Base-by-base conservation (phyloP, 805 yeast genomes). In the Huiozyma sinensis region DNA sequence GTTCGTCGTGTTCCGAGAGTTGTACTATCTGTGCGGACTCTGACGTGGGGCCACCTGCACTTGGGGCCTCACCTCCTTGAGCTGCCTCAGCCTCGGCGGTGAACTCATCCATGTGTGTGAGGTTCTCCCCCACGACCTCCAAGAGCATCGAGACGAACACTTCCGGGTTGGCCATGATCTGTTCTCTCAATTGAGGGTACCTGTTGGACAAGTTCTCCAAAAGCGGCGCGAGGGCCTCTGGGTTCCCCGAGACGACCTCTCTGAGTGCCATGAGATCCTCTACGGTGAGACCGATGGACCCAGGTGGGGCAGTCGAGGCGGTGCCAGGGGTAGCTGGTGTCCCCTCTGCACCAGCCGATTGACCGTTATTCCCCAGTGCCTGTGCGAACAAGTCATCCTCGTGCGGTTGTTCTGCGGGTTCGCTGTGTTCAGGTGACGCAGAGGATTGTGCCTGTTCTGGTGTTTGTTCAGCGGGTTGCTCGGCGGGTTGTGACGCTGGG, bases 161-260 rank as follows among this genome's bases (percentile, higher is more conserved):
- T 59, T 88, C 97, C n/a, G 97, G 95, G 60, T 90, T 83, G 39
- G 76, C 72, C 64, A 81, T 85, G 52, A 87, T 83, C 55, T 83
- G 68, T 48, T 75, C 80, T 10, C 90, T 95, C 33, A 88, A 70
- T 60, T 84, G 90, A 4, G 97, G 97, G 60, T 87, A 83, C 37
- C 82, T 70, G 10, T 77, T 77, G 11, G 90, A 83, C 50, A 92
- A 67, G 58, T 86, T 89, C 58, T 83, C 92, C 50, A 92, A 70
- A 40, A 90, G 67, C 6, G 88, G 82, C 59, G 84, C 94, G 42
- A 94, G 70, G 66, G 87, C 77, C 60, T 86, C 94, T 8, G 98
- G 97, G 62, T 87, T 83, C 43, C 83, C 79, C 50, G 81, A 83
- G 44, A 90, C 75, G 33, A 89, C 79, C 42, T 82, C 79, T 60